Evolutionary conservation across 805 yeast genomes (phyloP).

Genomic region (Yarrowia sp.): DNA sequence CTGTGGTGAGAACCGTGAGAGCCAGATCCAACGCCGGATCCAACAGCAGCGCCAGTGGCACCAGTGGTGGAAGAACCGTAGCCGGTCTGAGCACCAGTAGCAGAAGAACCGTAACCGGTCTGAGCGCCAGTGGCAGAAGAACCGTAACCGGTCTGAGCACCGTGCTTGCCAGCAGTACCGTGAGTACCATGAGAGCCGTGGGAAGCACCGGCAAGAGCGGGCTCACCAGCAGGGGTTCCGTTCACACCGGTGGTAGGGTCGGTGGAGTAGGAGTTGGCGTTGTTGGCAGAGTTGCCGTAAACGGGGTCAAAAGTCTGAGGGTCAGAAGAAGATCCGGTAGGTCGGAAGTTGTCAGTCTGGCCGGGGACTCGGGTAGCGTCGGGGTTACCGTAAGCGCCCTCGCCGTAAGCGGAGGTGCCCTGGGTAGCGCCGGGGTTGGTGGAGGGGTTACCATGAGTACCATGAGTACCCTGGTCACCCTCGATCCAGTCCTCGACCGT

Average conservation of each 20-base stretch:
- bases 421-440: not conserved
- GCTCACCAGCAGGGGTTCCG: constrained; percentile 5
- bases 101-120: not conserved
- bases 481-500: constrained; percentile 10
- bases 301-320: constrained; percentile 6
- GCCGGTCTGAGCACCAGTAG: not conserved
- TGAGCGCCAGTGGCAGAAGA: not conserved
- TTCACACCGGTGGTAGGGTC: constrained; percentile 17
- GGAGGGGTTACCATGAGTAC: not conserved
- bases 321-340: not conserved
- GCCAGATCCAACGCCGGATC: not conserved
- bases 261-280: constrained; percentile 13
- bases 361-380: constrained; percentile 17
- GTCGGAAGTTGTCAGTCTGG: constrained; percentile 10
- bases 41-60: not conserved
- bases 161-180: not conserved
- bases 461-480: constrained; percentile 5
- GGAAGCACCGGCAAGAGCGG: not conserved
- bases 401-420: constrained; percentile 1
- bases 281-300: constrained; percentile 14
- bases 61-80: not conserved
- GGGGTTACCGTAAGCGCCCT: constrained; percentile 5
- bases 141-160: not conserved
- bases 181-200: not conserved
- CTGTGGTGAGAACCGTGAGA: not conserved